These are phyloP conservation scores for Diaporthe sp. DNA, from an alignment of 2,329 filamentous ascomycete species.

Conservation along the genomic window DNA sequence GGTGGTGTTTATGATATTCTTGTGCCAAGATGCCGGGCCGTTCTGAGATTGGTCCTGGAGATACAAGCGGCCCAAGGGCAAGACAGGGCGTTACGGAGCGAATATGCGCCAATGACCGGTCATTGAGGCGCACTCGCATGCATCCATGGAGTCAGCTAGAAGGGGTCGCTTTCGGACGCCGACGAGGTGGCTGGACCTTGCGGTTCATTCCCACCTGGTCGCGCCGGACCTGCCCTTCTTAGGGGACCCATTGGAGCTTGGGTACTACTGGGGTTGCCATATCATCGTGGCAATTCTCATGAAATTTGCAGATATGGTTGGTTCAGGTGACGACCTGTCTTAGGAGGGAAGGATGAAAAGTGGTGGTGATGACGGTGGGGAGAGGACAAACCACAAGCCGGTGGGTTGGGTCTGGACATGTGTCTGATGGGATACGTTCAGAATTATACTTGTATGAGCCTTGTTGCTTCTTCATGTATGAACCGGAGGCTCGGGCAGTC, in stretches of 20 bases:
- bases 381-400: no score
- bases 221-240: background rate
- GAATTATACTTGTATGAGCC: background rate
- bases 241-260: background rate
- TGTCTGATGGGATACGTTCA: slow-evolving; percentile 2
- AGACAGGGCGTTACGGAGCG: slow-evolving; percentile 22
- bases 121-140: slow-evolving; percentile 22
- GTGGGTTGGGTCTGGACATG: background rate
- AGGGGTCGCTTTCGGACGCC: background rate
- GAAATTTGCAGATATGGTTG: background rate
- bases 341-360: background rate
- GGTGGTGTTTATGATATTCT: background rate
- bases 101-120: slow-evolving; percentile 24
- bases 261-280: background rate
- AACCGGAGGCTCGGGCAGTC: background rate
- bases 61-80: slow-evolving; percentile 13
- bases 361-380: background rate
- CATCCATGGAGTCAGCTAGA: background rate
- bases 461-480: background rate
- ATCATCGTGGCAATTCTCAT: background rate
- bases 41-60: slow-evolving; percentile 30
- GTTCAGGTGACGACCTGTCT: background rate
- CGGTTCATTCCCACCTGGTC: background rate
- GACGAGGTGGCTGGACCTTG: background rate
- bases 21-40: slow-evolving; percentile 5